These are phyloP conservation scores for Scopulariopsis brevicaulis DNA, from an alignment of 2,329 filamentous ascomycete genomes.

Conservation along the genomic window DNA sequence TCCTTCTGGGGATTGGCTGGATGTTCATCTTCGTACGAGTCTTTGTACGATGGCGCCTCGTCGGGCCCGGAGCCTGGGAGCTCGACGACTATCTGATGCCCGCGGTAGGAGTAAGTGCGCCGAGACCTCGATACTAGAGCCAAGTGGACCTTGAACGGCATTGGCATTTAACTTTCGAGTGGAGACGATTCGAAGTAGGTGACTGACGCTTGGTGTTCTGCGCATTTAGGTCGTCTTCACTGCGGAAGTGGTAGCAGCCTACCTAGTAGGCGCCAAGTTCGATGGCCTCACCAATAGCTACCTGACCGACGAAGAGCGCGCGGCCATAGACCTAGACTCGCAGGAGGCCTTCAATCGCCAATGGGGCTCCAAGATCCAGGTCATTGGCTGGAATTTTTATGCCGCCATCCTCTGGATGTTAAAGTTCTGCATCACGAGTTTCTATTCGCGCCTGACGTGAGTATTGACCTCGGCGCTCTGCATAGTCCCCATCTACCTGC, in stretches of 20 bases:
- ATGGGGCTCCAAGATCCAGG: slow-evolving; percentile 18
- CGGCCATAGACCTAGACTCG: neutral
- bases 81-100: neutral
- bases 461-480: slow-evolving; percentile 20
- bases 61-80: neutral
- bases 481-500: slow-evolving; percentile 6
- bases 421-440: slow-evolving; percentile 16
- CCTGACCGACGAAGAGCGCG: slow-evolving; percentile 54
- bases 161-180: neutral
- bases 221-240: neutral
- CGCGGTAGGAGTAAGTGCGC: neutral
- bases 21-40: neutral
- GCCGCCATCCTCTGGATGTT: slow-evolving; percentile 17
- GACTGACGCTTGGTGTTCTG: neutral
- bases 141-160: neutral
- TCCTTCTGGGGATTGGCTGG: neutral
- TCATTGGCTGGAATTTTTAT: slow-evolving; percentile 18
- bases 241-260: neutral
- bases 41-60: neutral
- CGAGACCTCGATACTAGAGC: neutral
- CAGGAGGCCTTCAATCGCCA: slow-evolving; percentile 12
- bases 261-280: neutral
- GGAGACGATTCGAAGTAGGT: neutral
- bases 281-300: slow-evolving; percentile 83
- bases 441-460: slow-evolving; percentile 18